Evolutionary conservation across 1,284 basidiomycete genomes (phyloP), one percentile per base, ranked within the genome.

Genomic region (Boletus semigastroideus): DNA sequence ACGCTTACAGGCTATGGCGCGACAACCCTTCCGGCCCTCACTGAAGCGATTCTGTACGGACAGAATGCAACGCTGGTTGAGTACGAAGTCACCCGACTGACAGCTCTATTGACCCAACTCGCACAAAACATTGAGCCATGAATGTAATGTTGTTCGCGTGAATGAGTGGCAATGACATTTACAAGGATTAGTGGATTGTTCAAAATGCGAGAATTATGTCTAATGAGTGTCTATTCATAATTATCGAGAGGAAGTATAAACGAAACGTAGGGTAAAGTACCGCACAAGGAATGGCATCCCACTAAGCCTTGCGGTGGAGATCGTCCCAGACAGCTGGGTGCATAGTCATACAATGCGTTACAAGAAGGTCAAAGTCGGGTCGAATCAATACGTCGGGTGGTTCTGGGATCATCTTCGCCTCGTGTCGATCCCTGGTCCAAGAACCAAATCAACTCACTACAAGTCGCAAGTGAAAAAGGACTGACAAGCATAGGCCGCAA

Each of bases 11-110:
- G 88, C 4, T 95, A 96, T 64, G 93, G 92, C 30, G 91, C 90
- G 9, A 92, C 90, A 1, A 90, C 90, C 3, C 78, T 95, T 64
- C 94, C 92, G 8, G 90, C 82, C 16, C 74, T 95, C 41, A 90
- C 86, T 2, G 92, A 95, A 67, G 85, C 90, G 6, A 75, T 94
- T 53, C 79, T 82, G 7, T 78, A 84, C 48, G 89, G 92, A 52
- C 77, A 83, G 62, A 83, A 88, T 60, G 61, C 69, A 17, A 80
- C 77, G 12, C 69, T 85, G 46, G 86, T 86, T 3, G 72, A 82
- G 58, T 67, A 78, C 54, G 91, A 94, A 67, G 79, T 81, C n/a
- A 69, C 73, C 17, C 81, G 90, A 50, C 72, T 94, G 52, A 72
- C 76, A 3, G 64, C 67, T 19, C 72, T 90, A 55, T 69, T 94